Evolutionary conservation across 257 asterid genomes (phyloP).

Genomic region (Sherardia arvensis): DNA sequence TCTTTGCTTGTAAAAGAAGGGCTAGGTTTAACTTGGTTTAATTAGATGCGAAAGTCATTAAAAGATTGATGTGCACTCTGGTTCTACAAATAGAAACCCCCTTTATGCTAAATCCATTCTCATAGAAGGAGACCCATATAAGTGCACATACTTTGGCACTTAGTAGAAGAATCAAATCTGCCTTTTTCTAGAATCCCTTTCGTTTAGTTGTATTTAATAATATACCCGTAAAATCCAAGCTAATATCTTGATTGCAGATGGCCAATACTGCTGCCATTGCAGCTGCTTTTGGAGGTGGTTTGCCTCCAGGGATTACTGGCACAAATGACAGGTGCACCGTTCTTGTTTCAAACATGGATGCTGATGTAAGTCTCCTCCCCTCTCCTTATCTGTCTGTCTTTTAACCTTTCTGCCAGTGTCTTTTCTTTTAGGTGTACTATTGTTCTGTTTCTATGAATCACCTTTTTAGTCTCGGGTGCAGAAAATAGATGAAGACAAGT

Average conservation of each 20-base stretch:
- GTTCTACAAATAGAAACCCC: no score
- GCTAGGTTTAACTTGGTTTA: no score
- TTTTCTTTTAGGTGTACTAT: background rate
- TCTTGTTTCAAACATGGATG: conserved; percentile 78
- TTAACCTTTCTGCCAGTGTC: background rate
- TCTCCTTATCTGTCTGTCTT: background rate
- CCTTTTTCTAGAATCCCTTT: background rate
- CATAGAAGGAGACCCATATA: background rate
- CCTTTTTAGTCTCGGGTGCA: conserved; percentile 27
- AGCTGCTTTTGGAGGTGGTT: conserved; percentile 95
- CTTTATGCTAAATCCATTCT: background rate
- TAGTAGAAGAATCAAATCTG: background rate
- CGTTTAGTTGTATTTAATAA: background rate
- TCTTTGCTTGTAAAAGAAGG: no score
- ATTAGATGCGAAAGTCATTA: no score
- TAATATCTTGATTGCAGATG: conserved; percentile 34
- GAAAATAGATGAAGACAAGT: conserved; percentile 87
- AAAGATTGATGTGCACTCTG: no score
- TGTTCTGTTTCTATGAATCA: conserved; percentile 12
- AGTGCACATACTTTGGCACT: background rate
- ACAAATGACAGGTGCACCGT: conserved; percentile 91
- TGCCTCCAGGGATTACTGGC: conserved; percentile 91
- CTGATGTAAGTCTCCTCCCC: conserved; percentile 53
- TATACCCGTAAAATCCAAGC: background rate
- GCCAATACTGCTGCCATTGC: conserved; percentile 92